Evolutionary conservation across 2,329 filamentous ascomycete genomes (phyloP).

Genomic region (Talaromyces sp.): DNA sequence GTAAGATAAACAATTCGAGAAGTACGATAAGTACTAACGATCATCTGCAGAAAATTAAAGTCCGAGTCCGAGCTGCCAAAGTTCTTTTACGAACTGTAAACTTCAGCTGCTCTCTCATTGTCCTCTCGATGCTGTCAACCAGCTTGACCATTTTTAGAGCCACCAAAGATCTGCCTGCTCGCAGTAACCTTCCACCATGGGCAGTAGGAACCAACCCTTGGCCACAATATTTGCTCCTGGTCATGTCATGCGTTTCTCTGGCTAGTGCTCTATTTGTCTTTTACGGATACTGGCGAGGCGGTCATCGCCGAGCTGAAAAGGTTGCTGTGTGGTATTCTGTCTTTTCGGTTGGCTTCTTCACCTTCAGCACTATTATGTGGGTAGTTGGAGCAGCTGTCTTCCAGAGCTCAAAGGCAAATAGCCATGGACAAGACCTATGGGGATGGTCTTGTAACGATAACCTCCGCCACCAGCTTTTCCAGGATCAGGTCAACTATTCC

Average conservation of each 20-base stretch:
- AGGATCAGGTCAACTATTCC: constrained; percentile 78
- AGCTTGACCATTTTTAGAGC: constrained; percentile 90
- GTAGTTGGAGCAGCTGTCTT: constrained; percentile 78
- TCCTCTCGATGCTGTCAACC: constrained; percentile 83
- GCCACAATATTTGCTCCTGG: constrained; percentile 83
- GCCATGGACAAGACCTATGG: constrained; percentile 86
- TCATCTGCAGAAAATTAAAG: constrained; percentile 74
- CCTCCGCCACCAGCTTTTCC: constrained; percentile 70
- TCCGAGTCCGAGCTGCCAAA: constrained; percentile 86
- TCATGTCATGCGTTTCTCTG: constrained; percentile 76
- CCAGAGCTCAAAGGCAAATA: constrained; percentile 71
- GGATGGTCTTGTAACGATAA: constrained; percentile 97
- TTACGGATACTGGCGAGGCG: constrained; percentile 80
- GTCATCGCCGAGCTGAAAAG: constrained; percentile 85
- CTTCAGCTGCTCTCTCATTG: constrained; percentile 94
- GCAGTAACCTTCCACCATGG: constrained; percentile 84
- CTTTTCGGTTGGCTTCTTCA: constrained; percentile 90
- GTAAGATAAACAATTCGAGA: constrained; percentile 56
- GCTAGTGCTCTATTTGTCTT: constrained; percentile 76
- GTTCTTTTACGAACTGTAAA: constrained; percentile 92
- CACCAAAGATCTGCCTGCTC: constrained; percentile 68
- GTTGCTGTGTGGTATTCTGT: constrained; percentile 92
- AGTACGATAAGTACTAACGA: neutral
- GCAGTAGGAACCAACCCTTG: constrained; percentile 73
- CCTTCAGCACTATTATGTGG: constrained; percentile 92